These are phyloP conservation scores for Mycena rosella DNA, from an alignment of 768 basidiomycete genomes.

Conservation along the genomic window DNA sequence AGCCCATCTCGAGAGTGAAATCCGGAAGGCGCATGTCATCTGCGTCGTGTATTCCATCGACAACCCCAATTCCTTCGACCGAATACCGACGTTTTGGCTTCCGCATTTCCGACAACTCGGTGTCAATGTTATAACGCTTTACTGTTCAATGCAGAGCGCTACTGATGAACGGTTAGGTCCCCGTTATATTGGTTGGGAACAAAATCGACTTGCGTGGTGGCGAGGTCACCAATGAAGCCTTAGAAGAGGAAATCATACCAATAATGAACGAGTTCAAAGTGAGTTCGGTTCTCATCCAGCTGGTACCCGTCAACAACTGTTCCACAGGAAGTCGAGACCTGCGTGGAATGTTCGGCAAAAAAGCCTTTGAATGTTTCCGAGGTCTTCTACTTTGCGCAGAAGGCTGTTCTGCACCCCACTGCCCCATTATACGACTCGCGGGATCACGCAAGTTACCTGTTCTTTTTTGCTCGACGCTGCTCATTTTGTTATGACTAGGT, in stretches of 20 bases:
- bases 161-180: slow-evolving; percentile 69
- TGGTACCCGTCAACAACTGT: slow-evolving; percentile 27
- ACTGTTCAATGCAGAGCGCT: not conserved
- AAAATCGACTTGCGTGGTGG: slow-evolving; percentile 97
- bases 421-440: slow-evolving; percentile 97
- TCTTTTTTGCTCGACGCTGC: slow-evolving; percentile 8
- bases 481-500: slow-evolving; percentile 61
- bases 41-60: slow-evolving; percentile 98
- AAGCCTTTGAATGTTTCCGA: slow-evolving; percentile 93
- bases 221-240: slow-evolving; percentile 91
- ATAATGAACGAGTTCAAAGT: slow-evolving; percentile 99
- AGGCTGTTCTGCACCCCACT: slow-evolving; percentile 96
- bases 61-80: slow-evolving; percentile 95
- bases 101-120: slow-evolving; percentile 95
- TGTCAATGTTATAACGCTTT: slow-evolving; percentile 78
- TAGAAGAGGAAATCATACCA: slow-evolving; percentile 95
- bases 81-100: slow-evolving; percentile 98
- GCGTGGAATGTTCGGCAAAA: slow-evolving; percentile 96
- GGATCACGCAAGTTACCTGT: slow-evolving; percentile 79
- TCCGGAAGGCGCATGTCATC: slow-evolving; percentile 97
- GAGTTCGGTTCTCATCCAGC: slow-evolving; percentile 31
- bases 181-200: slow-evolving; percentile 97
- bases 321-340: slow-evolving; percentile 95
- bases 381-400: slow-evolving; percentile 98
- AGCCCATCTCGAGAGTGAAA: slow-evolving; percentile 92